Base-by-base conservation (phyloP, 768 basidiomycete genomes). In the Hericium coralloides region DNA sequence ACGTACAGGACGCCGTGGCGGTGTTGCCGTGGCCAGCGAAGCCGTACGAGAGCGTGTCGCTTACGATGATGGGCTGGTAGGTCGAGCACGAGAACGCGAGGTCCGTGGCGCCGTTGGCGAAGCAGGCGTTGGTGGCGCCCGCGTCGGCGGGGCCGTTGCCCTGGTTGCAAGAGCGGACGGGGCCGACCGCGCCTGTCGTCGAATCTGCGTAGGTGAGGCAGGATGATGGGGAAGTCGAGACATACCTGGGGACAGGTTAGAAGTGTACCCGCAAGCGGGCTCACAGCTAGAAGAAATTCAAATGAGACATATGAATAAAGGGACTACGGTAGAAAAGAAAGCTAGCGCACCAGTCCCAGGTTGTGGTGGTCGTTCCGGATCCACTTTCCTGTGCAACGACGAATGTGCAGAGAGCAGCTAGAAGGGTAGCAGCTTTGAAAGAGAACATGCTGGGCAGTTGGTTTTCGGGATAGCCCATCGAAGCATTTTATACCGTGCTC, bases 21-120 rank as follows among this genome's bases (percentile, higher is more conserved):
- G 58, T 62, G 51, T 62, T 55, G 25, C 61, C 61, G 22, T 62
- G 61, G 20, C 61, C 59, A 2, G 58, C 56, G 59, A 59, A 26
- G 58, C 51, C 51, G 59, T 55, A 62, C 56, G 59, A 59, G 36
- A 62, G 52, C 45, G 59, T 55, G 59, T 50, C 57, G 59, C 59
- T 62, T 39, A 62, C 61, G 58, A 60, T 56, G 56, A 62, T 62
- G 36, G 59, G 58, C 58, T 59, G 61, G 52, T 59, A 62, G 36
- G 49, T 59, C 31, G 48, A 50, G 61, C 61, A 62, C 17, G 61
- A 62, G 56, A 59, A 59, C 15, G 60, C 52, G 14, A 55, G 55
- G 47, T 47, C 55, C 18, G 49, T 49, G 20, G 49, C 49, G 22
- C 56, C 61, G 14, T 55, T 55, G 39, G 61, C 58, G 59, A 62